phyloP scores from a whole-genome alignment of 371 early-diverging fungal genomes.

The Mortierella sp. region DNA sequence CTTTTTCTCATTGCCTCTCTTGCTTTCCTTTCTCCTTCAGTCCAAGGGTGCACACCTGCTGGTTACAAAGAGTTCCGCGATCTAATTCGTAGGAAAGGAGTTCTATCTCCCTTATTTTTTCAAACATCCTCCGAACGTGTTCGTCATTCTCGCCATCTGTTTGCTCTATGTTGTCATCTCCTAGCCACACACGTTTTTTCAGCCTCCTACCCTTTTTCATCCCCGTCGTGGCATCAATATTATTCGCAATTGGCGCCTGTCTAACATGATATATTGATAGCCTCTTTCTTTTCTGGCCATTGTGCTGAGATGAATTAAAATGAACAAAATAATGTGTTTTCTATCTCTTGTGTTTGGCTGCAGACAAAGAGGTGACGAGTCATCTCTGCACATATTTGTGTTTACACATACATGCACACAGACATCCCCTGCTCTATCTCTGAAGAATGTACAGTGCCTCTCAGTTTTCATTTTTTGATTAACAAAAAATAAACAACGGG shows the following conservation, averaged over 20 bases:
- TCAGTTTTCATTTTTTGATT: not conserved
- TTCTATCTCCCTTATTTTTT: too few species aligned
- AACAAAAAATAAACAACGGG: not conserved
- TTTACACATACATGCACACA: not conserved
- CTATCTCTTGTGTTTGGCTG: not conserved
- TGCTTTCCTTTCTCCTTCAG: not conserved
- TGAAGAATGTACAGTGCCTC: not conserved
- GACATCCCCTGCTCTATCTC: not conserved
- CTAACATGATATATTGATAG: not conserved
- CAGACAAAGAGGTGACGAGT: not conserved
- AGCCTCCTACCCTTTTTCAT: not conserved
- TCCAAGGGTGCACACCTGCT: not conserved
- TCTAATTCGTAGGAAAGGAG: not conserved
- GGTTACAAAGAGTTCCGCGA: not conserved
- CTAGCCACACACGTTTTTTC: not conserved
- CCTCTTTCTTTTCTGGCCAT: not conserved
- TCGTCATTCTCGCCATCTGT: slow-evolving; percentile 17
- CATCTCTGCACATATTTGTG: not conserved
- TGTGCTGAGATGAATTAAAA: not conserved
- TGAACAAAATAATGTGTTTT: not conserved
- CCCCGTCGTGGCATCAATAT: not conserved
- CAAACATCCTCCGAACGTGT: not conserved
- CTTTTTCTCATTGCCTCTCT: slow-evolving; percentile 1
- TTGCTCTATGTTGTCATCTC: slow-evolving; percentile 1
- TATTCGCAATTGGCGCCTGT: not conserved